These are phyloP conservation scores for Ampelomyces quisqualis DNA, from an alignment of 2,329 filamentous ascomycete genomes.

Conservation along the genomic window DNA sequence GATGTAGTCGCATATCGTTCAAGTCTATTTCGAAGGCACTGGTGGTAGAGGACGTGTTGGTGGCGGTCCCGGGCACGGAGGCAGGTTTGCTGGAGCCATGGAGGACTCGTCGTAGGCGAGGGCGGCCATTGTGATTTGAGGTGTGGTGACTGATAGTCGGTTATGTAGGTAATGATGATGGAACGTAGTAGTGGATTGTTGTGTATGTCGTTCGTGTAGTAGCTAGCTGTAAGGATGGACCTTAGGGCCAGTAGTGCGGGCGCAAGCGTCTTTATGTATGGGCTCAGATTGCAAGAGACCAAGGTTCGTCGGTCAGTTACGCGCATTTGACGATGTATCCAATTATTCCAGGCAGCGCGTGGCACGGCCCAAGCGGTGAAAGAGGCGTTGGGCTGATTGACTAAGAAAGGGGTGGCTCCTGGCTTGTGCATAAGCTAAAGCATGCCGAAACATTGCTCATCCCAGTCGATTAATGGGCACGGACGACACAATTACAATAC, in stretches of 20 bases:
- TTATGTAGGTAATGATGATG: slow-evolving; percentile 6
- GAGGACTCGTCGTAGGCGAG: slow-evolving; percentile 42
- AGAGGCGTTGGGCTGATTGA: slow-evolving; percentile 43
- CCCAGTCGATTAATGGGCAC: slow-evolving; percentile 37
- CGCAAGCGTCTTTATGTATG: slow-evolving; percentile 44
- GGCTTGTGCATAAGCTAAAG: slow-evolving; percentile 42
- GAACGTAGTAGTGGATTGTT: slow-evolving; percentile 7
- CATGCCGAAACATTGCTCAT: slow-evolving; percentile 43
- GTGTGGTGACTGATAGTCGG: slow-evolving; percentile 10
- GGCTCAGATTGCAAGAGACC: slow-evolving; percentile 38
- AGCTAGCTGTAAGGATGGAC: slow-evolving; percentile 39
- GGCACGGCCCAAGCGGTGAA: slow-evolving; percentile 45
- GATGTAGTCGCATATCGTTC: not conserved
- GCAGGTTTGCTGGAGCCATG: slow-evolving; percentile 47
- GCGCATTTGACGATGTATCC: slow-evolving; percentile 44
- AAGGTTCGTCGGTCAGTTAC: slow-evolving; percentile 46
- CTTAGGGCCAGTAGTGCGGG: slow-evolving; percentile 33
- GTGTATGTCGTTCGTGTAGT: slow-evolving; percentile 19
- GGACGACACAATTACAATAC: slow-evolving; percentile 41
- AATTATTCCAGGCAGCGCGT: slow-evolving; percentile 41
- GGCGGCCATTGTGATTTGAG: slow-evolving; percentile 34
- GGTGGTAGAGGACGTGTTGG: slow-evolving; percentile 51
- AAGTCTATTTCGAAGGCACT: slow-evolving; percentile 46
- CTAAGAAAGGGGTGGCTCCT: slow-evolving; percentile 43
- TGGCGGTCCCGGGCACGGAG: slow-evolving; percentile 52